phyloP scores from a whole-genome alignment of 2,329 filamentous ascomycete genomes.

The Raffaelea deltoideospora region DNA sequence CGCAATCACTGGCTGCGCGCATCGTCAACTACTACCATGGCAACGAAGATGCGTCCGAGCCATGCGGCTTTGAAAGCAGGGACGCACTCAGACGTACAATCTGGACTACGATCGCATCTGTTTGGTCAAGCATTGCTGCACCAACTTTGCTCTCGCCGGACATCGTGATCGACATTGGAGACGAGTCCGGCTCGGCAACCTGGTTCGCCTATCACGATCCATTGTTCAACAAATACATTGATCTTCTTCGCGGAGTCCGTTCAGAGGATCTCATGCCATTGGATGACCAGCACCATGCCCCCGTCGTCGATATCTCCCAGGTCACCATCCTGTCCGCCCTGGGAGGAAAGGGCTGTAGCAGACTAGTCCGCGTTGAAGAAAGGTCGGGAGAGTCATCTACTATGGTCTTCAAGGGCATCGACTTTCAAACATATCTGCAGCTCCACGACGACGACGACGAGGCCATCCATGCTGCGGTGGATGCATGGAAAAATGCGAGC shows the following conservation, averaged over 20 bases:
- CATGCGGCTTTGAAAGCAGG: no score
- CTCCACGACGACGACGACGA: slow-evolving; percentile 1
- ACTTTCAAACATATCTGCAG: slow-evolving; percentile 1
- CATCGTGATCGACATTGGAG: no score
- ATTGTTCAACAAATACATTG: not conserved
- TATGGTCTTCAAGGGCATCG: slow-evolving; percentile 2
- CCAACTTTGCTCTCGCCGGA: no score
- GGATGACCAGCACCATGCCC: not conserved
- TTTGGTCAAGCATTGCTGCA: no score
- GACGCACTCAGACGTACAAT: no score
- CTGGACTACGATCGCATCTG: no score
- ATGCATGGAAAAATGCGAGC: slow-evolving; percentile 1
- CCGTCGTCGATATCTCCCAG: slow-evolving; percentile 1
- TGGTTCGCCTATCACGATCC: not conserved
- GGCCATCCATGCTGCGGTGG: not conserved
- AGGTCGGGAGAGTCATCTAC: not conserved
- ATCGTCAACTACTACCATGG: no score
- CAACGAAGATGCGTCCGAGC: no score
- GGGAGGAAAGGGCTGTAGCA: slow-evolving; percentile 2
- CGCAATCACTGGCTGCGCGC: no score
- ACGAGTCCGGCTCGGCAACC: no score
- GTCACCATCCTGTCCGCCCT: not conserved
- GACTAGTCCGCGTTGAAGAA: not conserved
- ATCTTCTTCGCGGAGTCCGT: not conserved
- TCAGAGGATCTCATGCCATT: not conserved